Percentiles rank a stretch among this genome's conserved stretches.
These are phyloP conservation scores for Huntiella decipiens DNA, from an alignment of 2,329 filamentous ascomycete genomes.

Conservation along the genomic window DNA sequence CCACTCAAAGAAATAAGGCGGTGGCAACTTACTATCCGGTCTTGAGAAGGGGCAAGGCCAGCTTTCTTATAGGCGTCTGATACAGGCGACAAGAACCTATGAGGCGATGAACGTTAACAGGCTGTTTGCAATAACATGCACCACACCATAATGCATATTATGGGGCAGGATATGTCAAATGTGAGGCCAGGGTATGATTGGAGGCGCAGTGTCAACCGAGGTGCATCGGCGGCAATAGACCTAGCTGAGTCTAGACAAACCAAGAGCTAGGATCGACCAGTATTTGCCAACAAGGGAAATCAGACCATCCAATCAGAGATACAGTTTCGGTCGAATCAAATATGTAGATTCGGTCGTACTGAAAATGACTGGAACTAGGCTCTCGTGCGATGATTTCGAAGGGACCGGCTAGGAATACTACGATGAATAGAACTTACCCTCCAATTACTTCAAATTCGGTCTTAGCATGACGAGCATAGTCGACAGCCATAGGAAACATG, in stretches of 20 bases:
- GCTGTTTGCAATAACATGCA: neutral
- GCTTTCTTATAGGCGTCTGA: slow-evolving; percentile 21
- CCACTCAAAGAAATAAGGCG: neutral
- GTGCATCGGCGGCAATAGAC: neutral
- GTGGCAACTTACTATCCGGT: slow-evolving; percentile 16
- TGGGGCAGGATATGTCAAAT: neutral
- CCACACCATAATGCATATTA: too few relatives aligned
- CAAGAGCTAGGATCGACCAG: too few relatives aligned
- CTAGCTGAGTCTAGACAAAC: too few relatives aligned
- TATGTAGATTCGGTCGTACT: too few relatives aligned
- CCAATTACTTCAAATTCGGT: slow-evolving; percentile 64
- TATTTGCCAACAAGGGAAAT: too few relatives aligned
- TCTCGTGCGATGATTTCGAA: too few relatives aligned
- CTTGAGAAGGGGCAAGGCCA: slow-evolving; percentile 20
- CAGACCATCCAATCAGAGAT: too few relatives aligned
- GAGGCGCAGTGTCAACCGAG: neutral
- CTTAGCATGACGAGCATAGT: slow-evolving; percentile 40
- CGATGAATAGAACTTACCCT: slow-evolving; percentile 33
- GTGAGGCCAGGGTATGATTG: neutral
- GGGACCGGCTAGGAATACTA: too few relatives aligned
- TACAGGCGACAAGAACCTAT: slow-evolving; percentile 21
- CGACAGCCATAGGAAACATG: slow-evolving; percentile 76
- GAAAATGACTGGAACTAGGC: too few relatives aligned
- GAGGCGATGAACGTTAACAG: neutral
- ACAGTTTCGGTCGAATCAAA: too few relatives aligned